Conservation (phyloP, 148 eudicot genomes). For the Bassia scoparia region DNA sequence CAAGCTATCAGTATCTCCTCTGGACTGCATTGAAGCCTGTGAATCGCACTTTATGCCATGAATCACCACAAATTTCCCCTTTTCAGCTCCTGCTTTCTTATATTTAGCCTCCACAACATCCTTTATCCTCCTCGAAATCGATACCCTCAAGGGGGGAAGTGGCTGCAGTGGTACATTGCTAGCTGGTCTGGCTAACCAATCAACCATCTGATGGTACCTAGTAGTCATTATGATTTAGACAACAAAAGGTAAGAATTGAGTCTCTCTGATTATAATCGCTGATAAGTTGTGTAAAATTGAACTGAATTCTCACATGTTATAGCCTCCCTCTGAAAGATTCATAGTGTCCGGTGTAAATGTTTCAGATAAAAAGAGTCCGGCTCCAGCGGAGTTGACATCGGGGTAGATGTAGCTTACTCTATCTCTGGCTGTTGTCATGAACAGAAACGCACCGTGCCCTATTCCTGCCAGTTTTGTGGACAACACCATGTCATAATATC, state of each 20-base stretch:
- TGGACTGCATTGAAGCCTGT: slow-evolving; percentile 86
- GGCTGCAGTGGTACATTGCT: slow-evolving; percentile 52
- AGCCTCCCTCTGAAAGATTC: slow-evolving; percentile 87
- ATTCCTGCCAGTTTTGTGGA: slow-evolving; percentile 91
- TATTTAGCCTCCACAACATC: slow-evolving; percentile 71
- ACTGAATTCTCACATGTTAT: slow-evolving; percentile 50
- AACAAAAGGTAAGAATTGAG: neutral
- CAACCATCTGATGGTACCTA: slow-evolving; percentile 84
- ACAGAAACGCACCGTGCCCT: slow-evolving; percentile 86
- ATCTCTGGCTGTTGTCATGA: slow-evolving; percentile 78
- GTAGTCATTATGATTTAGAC: neutral
- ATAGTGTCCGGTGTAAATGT: slow-evolving; percentile 52
- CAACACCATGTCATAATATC: slow-evolving; percentile 83
- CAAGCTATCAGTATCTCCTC: slow-evolving; percentile 85
- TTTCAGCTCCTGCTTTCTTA: slow-evolving; percentile 60
- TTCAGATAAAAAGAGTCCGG: slow-evolving; percentile 74
- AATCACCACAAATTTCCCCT: slow-evolving; percentile 82
- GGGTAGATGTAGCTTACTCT: slow-evolving; percentile 90
- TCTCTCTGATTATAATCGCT: neutral
- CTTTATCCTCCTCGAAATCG: slow-evolving; percentile 66
- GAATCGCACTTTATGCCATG: slow-evolving; percentile 84
- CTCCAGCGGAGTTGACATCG: slow-evolving; percentile 84
- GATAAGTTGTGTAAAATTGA: neutral
- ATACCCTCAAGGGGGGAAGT: slow-evolving; percentile 65
- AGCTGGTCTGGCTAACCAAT: slow-evolving; percentile 78